These are phyloP conservation scores for Harringtonia aguacate DNA, from an alignment of 2,329 filamentous ascomycete species.

Conservation along the genomic window DNA sequence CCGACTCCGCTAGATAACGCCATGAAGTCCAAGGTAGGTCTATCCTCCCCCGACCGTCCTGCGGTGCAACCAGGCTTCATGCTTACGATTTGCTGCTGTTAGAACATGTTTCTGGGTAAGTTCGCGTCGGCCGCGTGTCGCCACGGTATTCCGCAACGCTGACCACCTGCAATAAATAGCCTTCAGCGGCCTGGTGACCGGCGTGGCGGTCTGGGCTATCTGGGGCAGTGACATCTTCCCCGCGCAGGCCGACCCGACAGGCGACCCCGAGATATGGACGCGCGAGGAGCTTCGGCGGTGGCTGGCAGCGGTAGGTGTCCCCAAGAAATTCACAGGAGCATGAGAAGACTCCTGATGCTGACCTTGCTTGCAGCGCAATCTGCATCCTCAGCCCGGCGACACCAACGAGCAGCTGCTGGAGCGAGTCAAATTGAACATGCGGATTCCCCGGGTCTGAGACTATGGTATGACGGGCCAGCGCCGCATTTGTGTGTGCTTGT, in stretches of 20 bases:
- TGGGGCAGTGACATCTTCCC: constrained; percentile 84
- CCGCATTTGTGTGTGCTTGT: no score
- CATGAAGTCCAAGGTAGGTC: constrained; percentile 56
- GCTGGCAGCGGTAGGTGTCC: constrained; percentile 60
- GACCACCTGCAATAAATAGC: constrained; percentile 40
- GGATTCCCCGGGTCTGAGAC: constrained; percentile 22
- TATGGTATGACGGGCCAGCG: no score
- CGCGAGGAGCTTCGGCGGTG: constrained; percentile 69
- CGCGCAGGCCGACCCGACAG: constrained; percentile 60
- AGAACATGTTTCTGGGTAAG: constrained; percentile 63
- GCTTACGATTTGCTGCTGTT: constrained; percentile 5
- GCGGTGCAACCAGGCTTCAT: constrained; percentile 5
- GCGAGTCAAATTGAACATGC: constrained; percentile 35
- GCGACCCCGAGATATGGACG: constrained; percentile 63
- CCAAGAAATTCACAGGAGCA: background rate
- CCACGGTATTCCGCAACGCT: background rate
- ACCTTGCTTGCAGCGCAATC: constrained; percentile 26
- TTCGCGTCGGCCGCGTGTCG: background rate
- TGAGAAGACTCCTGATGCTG: background rate
- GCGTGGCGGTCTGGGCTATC: constrained; percentile 72
- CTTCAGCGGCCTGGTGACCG: constrained; percentile 73
- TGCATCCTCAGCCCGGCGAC: constrained; percentile 31
- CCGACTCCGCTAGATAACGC: constrained; percentile 59
- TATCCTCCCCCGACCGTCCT: background rate
- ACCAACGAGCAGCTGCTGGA: constrained; percentile 35